phyloP scores from a whole-genome alignment of 1,284 basidiomycete species.

The Boletus calvinii region DNA sequence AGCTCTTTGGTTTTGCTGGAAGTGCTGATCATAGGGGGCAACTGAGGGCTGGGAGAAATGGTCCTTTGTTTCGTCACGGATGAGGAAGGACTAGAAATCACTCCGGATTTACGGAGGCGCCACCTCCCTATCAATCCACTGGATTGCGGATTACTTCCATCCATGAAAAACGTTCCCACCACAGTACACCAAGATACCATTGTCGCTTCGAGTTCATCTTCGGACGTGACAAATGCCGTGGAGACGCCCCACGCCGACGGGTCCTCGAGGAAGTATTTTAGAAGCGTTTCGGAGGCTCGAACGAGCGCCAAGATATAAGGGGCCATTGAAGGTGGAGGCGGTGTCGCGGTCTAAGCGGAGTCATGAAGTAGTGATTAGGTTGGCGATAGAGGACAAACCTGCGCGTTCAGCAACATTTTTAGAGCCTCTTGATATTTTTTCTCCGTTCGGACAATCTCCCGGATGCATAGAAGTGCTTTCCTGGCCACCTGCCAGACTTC shows the following conservation, averaged over 20 bases:
- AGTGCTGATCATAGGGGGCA: conserved; percentile 14
- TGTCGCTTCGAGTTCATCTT: conserved; percentile 53
- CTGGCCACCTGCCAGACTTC: conserved; percentile 54
- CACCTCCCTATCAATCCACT: conserved; percentile 19
- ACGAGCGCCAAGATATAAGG: conserved; percentile 52
- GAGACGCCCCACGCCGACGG: conserved; percentile 63
- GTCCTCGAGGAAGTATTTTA: conserved; percentile 51
- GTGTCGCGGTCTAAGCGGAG: conserved; percentile 34
- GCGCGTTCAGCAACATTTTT: conserved; percentile 41
- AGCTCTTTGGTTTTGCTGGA: conserved; percentile 6
- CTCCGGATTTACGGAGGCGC: conserved; percentile 26
- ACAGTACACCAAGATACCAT: conserved; percentile 63
- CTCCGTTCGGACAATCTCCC: conserved; percentile 67
- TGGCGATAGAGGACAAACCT: conserved; percentile 33
- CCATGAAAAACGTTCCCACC: conserved; percentile 57
- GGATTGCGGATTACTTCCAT: conserved; percentile 15
- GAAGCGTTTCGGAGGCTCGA: conserved; percentile 45
- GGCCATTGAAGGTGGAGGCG: conserved; percentile 54
- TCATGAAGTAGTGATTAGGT: conserved; percentile 3
- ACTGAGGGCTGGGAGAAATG: conserved; percentile 6
- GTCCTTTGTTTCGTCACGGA: conserved; percentile 8
- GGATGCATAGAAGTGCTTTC: conserved; percentile 55
- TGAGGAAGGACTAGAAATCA: conserved; percentile 4
- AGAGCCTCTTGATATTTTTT: conserved; percentile 57
- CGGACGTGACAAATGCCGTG: conserved; percentile 52